Base-by-base conservation (phyloP, 768 basidiomycete genomes). In the Tricholoma sp. region DNA sequence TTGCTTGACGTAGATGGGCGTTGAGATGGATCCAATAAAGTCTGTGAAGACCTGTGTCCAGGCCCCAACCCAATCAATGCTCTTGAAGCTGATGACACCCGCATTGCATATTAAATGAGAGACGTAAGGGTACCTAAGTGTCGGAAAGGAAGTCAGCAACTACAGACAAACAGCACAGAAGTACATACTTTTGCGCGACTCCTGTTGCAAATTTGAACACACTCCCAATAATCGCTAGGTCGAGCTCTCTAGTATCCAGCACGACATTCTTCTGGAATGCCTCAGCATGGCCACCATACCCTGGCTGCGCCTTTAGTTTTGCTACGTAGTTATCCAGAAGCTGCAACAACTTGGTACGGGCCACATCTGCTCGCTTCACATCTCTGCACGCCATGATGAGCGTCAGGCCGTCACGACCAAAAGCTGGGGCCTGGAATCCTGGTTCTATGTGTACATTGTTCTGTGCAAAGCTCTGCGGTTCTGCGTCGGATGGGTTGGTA, bases 51-150 rank as follows among this genome's bases (percentile, higher is more conserved):
- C 54, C 61, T 89, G 82, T 18, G 70, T 68, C 37, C 84, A 29
- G 15, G 74, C 74, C 1, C 58, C 53, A 0, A 68, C 52, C 80
- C 79, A 85, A 63, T 85, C 66, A 33, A 93, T 78, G 12, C 70
- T 69, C 29, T 62, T 66, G 63, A 86, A 88, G 58, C 78, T 78
- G 1, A 80, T 82, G 1, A 86, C 72, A 4, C 92, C 92, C 11
- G 92, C 92, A 59, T 94, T 94, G 67, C 80, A 85, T 33, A 93
- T 80, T 37, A 93, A 69, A 63, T 90, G 91, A 0, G 92, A 89
- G 28, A 94, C 72, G 62, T 94, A 91, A 1, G 86, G 80, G 61
- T 91, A 88, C 58, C 91, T 94, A 55, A 3, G 48, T 37, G 47
- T 34, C 10, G 20, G 53, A 42, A 28, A 57, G 48, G 50, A 20